A percentile compares a stretch with the other conserved stretches of the same genome.
These are phyloP conservation scores for Phlebopus sp. DNA, from an alignment of 1,284 basidiomycete genomes.

Conservation along the genomic window DNA sequence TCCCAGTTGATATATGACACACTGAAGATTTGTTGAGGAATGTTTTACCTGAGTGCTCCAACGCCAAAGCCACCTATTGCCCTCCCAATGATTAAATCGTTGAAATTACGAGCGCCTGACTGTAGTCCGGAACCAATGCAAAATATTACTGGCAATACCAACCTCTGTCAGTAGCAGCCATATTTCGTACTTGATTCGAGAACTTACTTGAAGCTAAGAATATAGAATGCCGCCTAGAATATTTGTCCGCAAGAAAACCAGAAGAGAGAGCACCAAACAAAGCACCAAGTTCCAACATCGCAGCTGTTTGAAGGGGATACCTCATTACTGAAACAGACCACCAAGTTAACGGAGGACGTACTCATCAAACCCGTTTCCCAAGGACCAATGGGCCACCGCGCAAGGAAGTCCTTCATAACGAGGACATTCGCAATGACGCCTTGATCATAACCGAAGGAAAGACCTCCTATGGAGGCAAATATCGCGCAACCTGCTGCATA, in stretches of 20 bases:
- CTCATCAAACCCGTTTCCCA: conserved; percentile 76
- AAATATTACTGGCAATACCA: conserved; percentile 53
- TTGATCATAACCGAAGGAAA: conserved; percentile 79
- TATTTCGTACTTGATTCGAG: background rate
- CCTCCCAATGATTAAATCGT: conserved; percentile 63
- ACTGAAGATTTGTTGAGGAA: background rate
- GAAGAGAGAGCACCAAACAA: conserved; percentile 66
- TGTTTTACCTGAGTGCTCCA: conserved; percentile 62
- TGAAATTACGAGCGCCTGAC: conserved; percentile 53
- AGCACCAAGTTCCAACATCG: conserved; percentile 74
- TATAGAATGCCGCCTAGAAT: conserved; percentile 66
- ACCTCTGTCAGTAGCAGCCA: background rate
- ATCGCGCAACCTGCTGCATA: conserved; percentile 62
- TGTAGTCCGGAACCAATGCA: conserved; percentile 70
- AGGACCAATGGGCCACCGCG: conserved; percentile 64
- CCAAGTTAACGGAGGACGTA: conserved; percentile 33
- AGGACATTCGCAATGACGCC: conserved; percentile 79
- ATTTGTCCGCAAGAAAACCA: conserved; percentile 65
- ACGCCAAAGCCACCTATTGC: conserved; percentile 78
- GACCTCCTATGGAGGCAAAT: conserved; percentile 74
- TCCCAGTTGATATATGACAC: conserved; percentile 2
- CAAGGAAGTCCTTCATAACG: conserved; percentile 73
- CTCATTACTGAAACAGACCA: background rate
- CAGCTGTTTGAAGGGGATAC: conserved; percentile 44
- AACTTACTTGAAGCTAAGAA: conserved; percentile 61